phyloP scores from a whole-genome alignment of 257 asterid species.

The Penstemon barbatus region DNA sequence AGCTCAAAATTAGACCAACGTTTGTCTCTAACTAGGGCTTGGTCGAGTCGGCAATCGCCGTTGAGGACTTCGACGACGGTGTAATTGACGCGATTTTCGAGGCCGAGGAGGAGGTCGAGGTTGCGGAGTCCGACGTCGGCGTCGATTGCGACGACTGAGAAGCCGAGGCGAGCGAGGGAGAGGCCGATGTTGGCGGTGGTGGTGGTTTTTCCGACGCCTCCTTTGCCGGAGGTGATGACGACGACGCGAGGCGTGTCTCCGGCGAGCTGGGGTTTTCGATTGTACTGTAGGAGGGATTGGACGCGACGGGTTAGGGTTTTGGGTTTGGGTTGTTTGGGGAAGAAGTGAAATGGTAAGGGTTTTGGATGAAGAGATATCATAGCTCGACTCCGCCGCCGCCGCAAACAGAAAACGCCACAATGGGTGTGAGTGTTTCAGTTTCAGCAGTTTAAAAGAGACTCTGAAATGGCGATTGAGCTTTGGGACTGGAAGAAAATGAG shows the following conservation, averaged over 20 bases:
- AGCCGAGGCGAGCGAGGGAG: conserved; percentile 84
- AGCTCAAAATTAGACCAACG: conserved; percentile 96
- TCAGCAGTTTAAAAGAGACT: conserved; percentile 8
- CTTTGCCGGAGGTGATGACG: conserved; percentile 96
- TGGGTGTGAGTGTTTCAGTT: conserved; percentile 5
- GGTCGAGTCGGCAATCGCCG: conserved; percentile 98
- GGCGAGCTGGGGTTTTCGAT: conserved; percentile 93
- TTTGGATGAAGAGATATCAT: conserved; percentile 63
- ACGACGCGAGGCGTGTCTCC: conserved; percentile 91
- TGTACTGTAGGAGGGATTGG: conserved; percentile 80
- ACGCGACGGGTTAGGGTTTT: conserved; percentile 41
- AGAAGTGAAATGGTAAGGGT: conserved; percentile 42
- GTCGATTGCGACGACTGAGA: conserved; percentile 93
- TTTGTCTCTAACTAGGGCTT: conserved; percentile 89
- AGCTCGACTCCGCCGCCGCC: conserved; percentile 30
- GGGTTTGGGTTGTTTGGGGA: conserved; percentile 39
- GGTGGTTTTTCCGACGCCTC: conserved; percentile 97
- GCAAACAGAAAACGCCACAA: not conserved
- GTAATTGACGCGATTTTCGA: conserved; percentile 94
- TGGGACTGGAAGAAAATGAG: not conserved
- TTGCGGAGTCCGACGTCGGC: conserved; percentile 97
- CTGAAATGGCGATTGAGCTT: conserved; percentile 6
- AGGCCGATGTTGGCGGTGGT: conserved; percentile 96
- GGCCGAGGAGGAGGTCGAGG: conserved; percentile 91
- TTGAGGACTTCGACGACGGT: conserved; percentile 91